Conservation (phyloP, 139 green algal genomes). For the Diplosphaera chodatii region DNA sequence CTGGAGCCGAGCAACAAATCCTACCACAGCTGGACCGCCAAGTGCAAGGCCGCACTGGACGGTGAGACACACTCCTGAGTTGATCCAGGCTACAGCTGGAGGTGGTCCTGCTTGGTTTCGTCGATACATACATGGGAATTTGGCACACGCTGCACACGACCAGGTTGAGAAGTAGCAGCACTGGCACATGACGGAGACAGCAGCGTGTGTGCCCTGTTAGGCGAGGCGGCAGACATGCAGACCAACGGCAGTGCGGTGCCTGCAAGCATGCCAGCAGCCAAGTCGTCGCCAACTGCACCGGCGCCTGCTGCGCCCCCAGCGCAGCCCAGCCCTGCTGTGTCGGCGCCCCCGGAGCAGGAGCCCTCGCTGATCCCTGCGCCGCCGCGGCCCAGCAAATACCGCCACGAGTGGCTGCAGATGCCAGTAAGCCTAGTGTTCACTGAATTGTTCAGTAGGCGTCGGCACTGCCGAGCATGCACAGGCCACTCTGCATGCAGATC, state of each 20-base stretch:
- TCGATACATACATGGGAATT: too few species aligned
- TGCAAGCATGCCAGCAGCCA: background rate
- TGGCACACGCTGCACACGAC: too few species aligned
- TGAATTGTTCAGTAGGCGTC: too few species aligned
- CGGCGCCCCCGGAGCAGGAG: background rate
- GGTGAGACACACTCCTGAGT: too few species aligned
- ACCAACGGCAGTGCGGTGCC: background rate
- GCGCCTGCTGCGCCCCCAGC: background rate
- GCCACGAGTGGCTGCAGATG: conserved; percentile 82
- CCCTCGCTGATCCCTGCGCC: background rate
- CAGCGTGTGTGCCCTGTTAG: too few species aligned
- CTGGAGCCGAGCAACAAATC: conserved; percentile 50
- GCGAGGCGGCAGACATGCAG: background rate
- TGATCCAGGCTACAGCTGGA: too few species aligned
- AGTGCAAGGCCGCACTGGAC: conserved; percentile 70
- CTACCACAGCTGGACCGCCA: conserved; percentile 62
- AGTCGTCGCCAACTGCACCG: background rate
- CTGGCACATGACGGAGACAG: too few species aligned
- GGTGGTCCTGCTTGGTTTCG: too few species aligned
- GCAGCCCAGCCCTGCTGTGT: background rate
- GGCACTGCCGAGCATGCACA: too few species aligned
- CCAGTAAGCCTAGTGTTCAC: too few species aligned
- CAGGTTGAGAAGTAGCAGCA: too few species aligned
- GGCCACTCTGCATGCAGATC: too few species aligned
- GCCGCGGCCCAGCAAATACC: conserved; percentile 25